phyloP scores from a whole-genome alignment of 768 basidiomycete species.

The Coprinopsis sp. region DNA sequence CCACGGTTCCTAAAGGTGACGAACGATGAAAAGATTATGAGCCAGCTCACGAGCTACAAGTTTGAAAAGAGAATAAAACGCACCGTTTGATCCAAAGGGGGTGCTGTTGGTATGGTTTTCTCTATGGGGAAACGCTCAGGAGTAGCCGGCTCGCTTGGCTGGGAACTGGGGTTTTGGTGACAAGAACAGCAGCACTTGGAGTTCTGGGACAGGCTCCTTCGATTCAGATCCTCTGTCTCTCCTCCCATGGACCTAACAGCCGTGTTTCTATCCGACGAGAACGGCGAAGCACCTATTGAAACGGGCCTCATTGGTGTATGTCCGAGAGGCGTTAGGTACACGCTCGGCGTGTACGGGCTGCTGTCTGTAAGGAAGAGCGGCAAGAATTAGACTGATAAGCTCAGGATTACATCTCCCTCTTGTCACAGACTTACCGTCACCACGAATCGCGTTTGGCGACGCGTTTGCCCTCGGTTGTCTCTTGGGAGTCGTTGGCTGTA shows the following conservation, averaged over 20 bases:
- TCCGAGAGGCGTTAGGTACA: not conserved
- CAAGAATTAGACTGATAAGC: not conserved
- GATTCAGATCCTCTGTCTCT: too few species aligned
- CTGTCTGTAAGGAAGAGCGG: not conserved
- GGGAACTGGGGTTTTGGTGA: not conserved
- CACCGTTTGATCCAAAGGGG: not conserved
- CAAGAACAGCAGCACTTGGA: not conserved
- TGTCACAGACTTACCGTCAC: not conserved
- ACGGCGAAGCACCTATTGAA: not conserved
- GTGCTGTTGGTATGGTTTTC: not conserved
- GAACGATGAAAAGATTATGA: not conserved
- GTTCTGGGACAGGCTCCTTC: not conserved
- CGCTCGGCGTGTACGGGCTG: not conserved
- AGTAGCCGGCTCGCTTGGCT: not conserved
- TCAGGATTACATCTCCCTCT: too few species aligned
- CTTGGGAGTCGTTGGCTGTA: not conserved
- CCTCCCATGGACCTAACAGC: not conserved
- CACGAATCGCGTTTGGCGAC: not conserved
- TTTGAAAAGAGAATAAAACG: not conserved
- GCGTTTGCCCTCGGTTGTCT: not conserved
- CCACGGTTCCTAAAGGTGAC: conserved; percentile 1
- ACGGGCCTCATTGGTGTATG: not conserved
- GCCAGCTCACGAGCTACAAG: not conserved
- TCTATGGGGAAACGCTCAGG: not conserved
- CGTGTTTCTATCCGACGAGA: not conserved